Evolutionary conservation across 495 filamentous ascomycete species (phyloP).

Genomic region (Pseudevernia furfuracea): DNA sequence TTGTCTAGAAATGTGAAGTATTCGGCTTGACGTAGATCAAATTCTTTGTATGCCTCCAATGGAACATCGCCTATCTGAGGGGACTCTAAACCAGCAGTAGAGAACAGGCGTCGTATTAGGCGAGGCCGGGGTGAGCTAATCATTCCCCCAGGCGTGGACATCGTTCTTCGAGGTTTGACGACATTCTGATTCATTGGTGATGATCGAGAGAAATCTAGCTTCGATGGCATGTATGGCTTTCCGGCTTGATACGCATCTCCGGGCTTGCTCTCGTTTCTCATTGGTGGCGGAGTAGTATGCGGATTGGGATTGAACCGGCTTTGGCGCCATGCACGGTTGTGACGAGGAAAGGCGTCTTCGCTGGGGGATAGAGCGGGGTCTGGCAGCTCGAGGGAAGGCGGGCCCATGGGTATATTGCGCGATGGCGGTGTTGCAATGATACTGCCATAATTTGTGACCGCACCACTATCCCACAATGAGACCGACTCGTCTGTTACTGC

Average conservation of each 20-base stretch:
- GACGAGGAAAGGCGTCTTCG: constrained; percentile 24
- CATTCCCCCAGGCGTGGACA: constrained; percentile 21
- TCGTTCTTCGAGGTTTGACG: constrained; percentile 23
- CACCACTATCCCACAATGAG: constrained; percentile 27
- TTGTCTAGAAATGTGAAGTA: constrained; percentile 72
- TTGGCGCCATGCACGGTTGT: constrained; percentile 29
- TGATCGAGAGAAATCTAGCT: constrained; percentile 27
- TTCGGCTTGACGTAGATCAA: constrained; percentile 57
- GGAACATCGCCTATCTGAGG: constrained; percentile 33
- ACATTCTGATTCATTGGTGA: constrained; percentile 30
- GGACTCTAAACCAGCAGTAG: constrained; percentile 28
- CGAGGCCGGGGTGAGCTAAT: constrained; percentile 21
- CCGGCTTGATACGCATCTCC: constrained; percentile 39
- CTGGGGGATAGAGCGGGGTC: constrained; percentile 55
- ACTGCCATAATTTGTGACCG: constrained; percentile 59
- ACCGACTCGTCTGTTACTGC: constrained; percentile 23
- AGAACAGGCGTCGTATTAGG: constrained; percentile 38
- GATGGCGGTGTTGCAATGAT: constrained; percentile 59
- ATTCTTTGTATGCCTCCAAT: constrained; percentile 44
- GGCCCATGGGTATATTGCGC: constrained; percentile 30
- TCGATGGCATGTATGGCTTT: constrained; percentile 27
- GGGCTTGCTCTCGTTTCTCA: constrained; percentile 19
- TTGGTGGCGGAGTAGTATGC: constrained; percentile 19
- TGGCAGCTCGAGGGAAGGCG: constrained; percentile 58
- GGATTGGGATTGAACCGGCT: constrained; percentile 24